Evolutionary conservation across 164 flowering plant species (phyloP).

Genomic region (Brasenia schreberi): DNA sequence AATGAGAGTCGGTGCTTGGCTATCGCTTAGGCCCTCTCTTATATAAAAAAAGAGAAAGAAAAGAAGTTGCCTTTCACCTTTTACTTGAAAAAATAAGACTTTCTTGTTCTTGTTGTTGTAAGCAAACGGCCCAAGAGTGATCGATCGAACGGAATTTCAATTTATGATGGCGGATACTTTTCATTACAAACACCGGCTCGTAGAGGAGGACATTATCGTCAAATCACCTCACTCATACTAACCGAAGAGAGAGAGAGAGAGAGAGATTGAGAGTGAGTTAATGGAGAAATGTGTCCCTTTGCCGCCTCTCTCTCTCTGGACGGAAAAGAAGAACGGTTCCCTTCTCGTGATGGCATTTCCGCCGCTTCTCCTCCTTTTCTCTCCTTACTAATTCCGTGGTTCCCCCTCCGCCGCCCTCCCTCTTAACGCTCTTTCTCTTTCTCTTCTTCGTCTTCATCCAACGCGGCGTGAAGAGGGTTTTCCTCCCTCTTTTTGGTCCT

Average conservation of each 20-base stretch:
- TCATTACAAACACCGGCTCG: too few species aligned
- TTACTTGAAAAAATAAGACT: too few species aligned
- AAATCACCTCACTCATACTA: background rate
- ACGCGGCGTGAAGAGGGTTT: too few species aligned
- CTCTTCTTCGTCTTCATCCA: too few species aligned
- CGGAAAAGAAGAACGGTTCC: background rate
- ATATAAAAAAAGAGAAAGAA: too few species aligned
- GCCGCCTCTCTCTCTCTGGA: background rate
- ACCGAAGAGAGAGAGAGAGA: background rate
- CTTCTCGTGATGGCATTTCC: background rate
- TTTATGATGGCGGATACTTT: too few species aligned
- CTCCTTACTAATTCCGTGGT: background rate
- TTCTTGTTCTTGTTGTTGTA: too few species aligned
- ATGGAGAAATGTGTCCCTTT: background rate
- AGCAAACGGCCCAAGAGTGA: too few species aligned
- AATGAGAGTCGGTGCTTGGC: too few species aligned
- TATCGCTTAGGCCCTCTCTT: too few species aligned
- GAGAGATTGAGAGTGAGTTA: background rate
- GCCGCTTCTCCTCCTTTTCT: background rate
- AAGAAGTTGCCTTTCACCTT: too few species aligned
- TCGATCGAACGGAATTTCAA: too few species aligned
- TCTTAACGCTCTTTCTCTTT: background rate
- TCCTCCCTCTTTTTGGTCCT: background rate
- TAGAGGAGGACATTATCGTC: background rate
- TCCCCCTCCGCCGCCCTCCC: background rate